Evolutionary conservation across 2,329 filamentous ascomycete species (phyloP).

Genomic region (Botrytis hyacinthi): DNA sequence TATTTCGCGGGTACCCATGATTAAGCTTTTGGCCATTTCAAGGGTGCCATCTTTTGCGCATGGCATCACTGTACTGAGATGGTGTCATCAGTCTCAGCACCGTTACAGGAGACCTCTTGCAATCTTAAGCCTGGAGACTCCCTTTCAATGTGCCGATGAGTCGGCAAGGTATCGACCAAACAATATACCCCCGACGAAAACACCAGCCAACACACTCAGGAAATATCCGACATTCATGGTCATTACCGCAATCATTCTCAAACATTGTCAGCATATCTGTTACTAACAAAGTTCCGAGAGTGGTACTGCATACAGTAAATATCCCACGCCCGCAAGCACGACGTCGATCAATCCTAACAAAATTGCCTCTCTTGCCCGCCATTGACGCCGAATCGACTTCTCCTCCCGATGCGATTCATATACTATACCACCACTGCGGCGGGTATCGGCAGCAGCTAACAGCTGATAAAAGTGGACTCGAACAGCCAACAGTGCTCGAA

Average conservation of each 20-base stretch:
- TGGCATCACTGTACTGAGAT: background rate
- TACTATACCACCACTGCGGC: background rate
- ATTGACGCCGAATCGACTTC: background rate
- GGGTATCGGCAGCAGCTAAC: background rate
- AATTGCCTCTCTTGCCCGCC: background rate
- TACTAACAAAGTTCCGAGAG: background rate
- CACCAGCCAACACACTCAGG: background rate
- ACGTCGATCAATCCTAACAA: background rate
- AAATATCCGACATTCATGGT: background rate
- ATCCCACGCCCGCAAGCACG: background rate
- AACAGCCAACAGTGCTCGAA: background rate
- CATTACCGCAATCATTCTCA: background rate
- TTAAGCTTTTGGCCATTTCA: background rate
- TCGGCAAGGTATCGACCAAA: background rate
- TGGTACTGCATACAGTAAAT: background rate
- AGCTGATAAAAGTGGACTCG: background rate
- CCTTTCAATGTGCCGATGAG: background rate
- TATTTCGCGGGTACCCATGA: background rate
- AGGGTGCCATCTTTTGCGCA: background rate
- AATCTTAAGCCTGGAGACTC: background rate
- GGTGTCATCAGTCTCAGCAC: background rate
- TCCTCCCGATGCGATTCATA: background rate
- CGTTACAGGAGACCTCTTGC: background rate
- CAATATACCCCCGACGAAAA: background rate
- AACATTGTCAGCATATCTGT: background rate